phyloP scores from a whole-genome alignment of 441 rosid species.

The Oxalis stricta region DNA sequence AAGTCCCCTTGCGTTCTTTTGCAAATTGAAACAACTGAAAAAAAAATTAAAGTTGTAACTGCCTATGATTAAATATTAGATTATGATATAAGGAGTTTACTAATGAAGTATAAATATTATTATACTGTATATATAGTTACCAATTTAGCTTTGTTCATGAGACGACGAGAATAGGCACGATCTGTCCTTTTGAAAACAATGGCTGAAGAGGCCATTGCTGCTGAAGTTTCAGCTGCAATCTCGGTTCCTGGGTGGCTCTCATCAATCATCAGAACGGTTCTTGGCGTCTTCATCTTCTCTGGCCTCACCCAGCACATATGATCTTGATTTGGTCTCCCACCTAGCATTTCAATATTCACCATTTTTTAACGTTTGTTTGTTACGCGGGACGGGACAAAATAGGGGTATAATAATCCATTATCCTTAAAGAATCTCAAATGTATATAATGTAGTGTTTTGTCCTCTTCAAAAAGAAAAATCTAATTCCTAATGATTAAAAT shows the following conservation, averaged over 20 bases:
- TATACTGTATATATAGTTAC: conserved; percentile 13
- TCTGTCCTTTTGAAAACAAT: conserved; percentile 46
- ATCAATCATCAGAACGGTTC: conserved; percentile 47
- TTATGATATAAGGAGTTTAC: not conserved
- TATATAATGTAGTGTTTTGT: too few species aligned
- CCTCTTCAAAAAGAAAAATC: too few species aligned
- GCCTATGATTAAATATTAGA: too few species aligned
- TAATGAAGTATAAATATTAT: not conserved
- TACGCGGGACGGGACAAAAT: too few species aligned
- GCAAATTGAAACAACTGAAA: conserved; percentile 62
- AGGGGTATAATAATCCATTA: too few species aligned
- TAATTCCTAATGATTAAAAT: too few species aligned
- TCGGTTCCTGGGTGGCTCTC: conserved; percentile 52
- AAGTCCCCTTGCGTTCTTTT: conserved; percentile 51
- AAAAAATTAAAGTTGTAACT: not conserved
- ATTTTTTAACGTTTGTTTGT: too few species aligned
- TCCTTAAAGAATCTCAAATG: too few species aligned
- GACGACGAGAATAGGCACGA: conserved; percentile 36
- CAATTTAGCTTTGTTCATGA: conserved; percentile 73
- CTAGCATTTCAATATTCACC: conserved; percentile 17
- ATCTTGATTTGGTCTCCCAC: conserved; percentile 77
- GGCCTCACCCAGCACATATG: conserved; percentile 83
- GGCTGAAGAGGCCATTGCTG: conserved; percentile 77
- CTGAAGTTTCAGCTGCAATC: conserved; percentile 74
- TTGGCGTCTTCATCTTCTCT: conserved; percentile 59